Evolutionary conservation across 768 basidiomycete genomes (phyloP).

Genomic region (Suillus variegatus): DNA sequence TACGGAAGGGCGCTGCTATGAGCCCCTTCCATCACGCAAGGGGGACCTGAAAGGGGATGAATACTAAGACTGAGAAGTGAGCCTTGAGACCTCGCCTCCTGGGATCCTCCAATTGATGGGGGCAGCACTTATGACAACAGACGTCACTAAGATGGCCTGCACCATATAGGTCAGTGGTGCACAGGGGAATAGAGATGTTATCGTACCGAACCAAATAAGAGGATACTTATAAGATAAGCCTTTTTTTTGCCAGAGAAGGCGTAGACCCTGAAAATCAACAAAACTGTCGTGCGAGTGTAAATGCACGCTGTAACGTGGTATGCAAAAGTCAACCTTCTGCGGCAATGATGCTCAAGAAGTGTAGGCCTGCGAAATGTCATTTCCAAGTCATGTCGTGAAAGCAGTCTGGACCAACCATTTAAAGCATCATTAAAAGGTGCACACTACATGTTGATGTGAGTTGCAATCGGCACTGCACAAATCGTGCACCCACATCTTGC

Average conservation of each 20-base stretch:
- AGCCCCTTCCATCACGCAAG: slow-evolving; percentile 4
- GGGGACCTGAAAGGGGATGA: background rate
- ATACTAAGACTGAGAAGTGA: background rate
- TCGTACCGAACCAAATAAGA: background rate
- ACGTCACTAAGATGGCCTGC: background rate
- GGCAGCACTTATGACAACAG: background rate
- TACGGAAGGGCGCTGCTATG: slow-evolving; percentile 3
- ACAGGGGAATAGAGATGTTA: background rate
- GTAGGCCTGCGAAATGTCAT: background rate
- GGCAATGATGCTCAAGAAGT: background rate
- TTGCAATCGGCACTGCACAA: background rate
- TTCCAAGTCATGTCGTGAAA: background rate
- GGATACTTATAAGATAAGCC: background rate
- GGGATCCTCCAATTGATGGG: background rate
- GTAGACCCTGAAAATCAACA: background rate
- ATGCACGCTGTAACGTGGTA: background rate
- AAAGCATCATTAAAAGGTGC: background rate
- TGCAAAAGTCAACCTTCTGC: background rate
- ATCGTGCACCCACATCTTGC: background rate
- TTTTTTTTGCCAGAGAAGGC: background rate
- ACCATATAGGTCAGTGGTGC: background rate
- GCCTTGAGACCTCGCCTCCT: background rate
- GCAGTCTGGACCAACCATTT: background rate
- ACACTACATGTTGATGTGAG: background rate
- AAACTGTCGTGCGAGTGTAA: background rate